Evolutionary conservation across 306 rosid genomes (phyloP).

Genomic region (Cyamopsis tetragonoloba): DNA sequence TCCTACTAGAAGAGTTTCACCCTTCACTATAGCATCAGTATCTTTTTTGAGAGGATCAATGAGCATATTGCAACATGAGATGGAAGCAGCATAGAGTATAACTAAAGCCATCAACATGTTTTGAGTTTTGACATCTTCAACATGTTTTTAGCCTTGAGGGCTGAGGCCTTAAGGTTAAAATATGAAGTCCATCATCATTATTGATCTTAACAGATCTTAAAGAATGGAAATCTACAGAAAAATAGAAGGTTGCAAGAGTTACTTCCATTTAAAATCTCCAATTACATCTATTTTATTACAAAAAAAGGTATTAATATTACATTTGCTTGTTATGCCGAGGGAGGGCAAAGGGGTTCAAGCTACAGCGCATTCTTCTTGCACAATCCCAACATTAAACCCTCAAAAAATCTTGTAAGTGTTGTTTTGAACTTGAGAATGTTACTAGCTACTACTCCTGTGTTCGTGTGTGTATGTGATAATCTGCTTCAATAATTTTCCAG

Average conservation of each 20-base stretch:
- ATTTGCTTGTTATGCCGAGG: slow-evolving; percentile 1
- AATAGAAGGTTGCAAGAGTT: background rate
- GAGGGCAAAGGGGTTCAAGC: background rate
- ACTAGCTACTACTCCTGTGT: background rate
- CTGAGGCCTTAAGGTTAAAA: background rate
- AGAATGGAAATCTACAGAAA: slow-evolving; percentile 17
- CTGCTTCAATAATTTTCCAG: background rate
- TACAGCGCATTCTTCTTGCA: slow-evolving; percentile 11
- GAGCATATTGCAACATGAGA: background rate
- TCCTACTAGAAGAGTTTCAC: background rate
- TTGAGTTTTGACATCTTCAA: no score
- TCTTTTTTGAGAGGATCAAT: background rate
- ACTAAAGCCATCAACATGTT: background rate
- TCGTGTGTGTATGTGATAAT: slow-evolving; percentile 12
- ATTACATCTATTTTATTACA: slow-evolving; percentile 15
- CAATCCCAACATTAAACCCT: slow-evolving; percentile 10
- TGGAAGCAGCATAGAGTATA: background rate
- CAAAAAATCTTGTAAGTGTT: background rate
- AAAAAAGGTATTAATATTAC: background rate
- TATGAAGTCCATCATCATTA: background rate
- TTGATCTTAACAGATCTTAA: background rate
- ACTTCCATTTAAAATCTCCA: slow-evolving; percentile 17
- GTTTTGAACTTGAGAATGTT: background rate
- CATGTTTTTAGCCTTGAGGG: background rate
- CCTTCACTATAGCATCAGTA: background rate